phyloP scores from a whole-genome alignment of 2,329 filamentous ascomycete species.

The Trichophyton schoenleinii region DNA sequence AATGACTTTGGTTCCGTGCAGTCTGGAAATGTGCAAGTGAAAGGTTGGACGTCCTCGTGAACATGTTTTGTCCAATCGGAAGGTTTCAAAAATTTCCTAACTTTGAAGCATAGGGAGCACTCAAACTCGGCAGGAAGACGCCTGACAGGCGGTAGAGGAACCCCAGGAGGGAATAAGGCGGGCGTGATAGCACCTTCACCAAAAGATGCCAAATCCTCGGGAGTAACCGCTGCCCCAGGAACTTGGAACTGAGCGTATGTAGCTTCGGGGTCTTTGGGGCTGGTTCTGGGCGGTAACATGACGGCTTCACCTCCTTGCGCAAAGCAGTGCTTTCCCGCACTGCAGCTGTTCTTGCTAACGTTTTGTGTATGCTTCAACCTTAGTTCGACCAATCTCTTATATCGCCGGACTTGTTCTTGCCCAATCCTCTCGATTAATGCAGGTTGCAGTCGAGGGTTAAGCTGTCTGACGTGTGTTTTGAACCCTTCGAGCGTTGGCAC shows the following conservation, averaged over 20 bases:
- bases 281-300: constrained; percentile 44
- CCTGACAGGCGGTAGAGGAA: constrained; percentile 66
- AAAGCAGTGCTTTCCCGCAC: constrained; percentile 51
- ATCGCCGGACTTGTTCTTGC: constrained; percentile 65
- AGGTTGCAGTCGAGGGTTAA: constrained; percentile 60
- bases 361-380: constrained; percentile 57
- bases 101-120: constrained; percentile 73
- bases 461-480: constrained; percentile 54
- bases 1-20: constrained; percentile 82
- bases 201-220: constrained; percentile 53
- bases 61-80: constrained; percentile 97
- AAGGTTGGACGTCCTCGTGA: constrained; percentile 84
- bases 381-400: constrained; percentile 60
- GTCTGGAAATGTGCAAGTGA: constrained; percentile 77
- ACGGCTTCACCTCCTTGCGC: constrained; percentile 54
- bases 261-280: constrained; percentile 46
- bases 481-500: constrained; percentile 66
- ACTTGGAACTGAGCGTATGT: constrained; percentile 43
- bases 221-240: constrained; percentile 43
- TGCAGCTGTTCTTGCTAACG: constrained; percentile 46
- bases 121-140: constrained; percentile 77
- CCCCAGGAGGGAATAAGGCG: constrained; percentile 66
- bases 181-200: constrained; percentile 56
- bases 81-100: constrained; percentile 77
- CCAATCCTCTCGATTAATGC: constrained; percentile 69